Conservation (phyloP, 192 early-diverging fungal genomes). For the Dispira parvispora region DNA sequence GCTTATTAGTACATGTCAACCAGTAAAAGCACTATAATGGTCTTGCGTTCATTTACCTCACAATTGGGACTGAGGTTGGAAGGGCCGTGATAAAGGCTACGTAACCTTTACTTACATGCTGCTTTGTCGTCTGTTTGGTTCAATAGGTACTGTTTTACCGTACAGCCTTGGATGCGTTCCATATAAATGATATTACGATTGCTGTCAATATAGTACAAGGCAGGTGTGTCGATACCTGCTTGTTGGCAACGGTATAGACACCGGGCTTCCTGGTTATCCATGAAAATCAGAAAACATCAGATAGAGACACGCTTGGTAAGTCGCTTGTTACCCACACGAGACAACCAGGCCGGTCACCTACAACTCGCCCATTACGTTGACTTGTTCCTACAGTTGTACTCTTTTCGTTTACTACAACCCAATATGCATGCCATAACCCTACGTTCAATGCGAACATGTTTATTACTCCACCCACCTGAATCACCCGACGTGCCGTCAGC, state of each 20-base stretch:
- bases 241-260: slow-evolving; percentile 54
- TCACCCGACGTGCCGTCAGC: slow-evolving; percentile 53
- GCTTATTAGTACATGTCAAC: slow-evolving; percentile 1
- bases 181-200: slow-evolving; percentile 64
- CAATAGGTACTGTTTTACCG: slow-evolving; percentile 52
- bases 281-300: neutral
- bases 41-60: neutral
- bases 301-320: neutral
- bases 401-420: slow-evolving; percentile 6
- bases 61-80: neutral
- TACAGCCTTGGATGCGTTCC: slow-evolving; percentile 68
- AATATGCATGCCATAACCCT: neutral
- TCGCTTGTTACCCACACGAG: neutral
- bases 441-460: neutral
- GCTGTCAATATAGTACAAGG: slow-evolving; percentile 64
- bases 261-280: slow-evolving; percentile 47
- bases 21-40: neutral
- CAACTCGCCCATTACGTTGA: no score
- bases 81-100: neutral
- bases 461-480: slow-evolving; percentile 27
- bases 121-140: slow-evolving; percentile 13
- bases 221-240: slow-evolving; percentile 63
- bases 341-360: neutral
- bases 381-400: neutral
- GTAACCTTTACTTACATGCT: neutral